Evolutionary conservation across 805 yeast species (phyloP).

Genomic region (Tetrapisispora namnaoensis): DNA sequence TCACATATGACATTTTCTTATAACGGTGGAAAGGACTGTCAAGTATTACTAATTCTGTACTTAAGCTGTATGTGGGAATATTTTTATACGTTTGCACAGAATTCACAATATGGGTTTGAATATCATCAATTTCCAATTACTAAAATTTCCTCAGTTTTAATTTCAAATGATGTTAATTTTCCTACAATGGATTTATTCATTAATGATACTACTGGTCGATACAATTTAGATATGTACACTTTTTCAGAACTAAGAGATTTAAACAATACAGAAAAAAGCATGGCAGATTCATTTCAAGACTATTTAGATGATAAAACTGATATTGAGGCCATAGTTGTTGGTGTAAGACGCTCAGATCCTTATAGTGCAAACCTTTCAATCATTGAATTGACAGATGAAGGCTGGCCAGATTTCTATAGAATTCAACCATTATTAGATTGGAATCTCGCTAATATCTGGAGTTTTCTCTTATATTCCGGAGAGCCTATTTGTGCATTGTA

Average conservation of each 20-base stretch:
- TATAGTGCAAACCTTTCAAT: constrained; percentile 50
- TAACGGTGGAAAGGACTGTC: constrained; percentile 96
- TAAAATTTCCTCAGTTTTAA: constrained; percentile 47
- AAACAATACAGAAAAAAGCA: constrained; percentile 15
- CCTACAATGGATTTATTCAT: constrained; percentile 62
- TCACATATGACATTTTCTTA: constrained; percentile 68
- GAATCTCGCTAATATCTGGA: constrained; percentile 82
- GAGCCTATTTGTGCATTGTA: constrained; percentile 68
- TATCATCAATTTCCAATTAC: constrained; percentile 14
- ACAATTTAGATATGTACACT: constrained; percentile 41
- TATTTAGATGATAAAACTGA: constrained; percentile 47
- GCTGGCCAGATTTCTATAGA: constrained; percentile 85
- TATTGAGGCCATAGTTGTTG: constrained; percentile 70
- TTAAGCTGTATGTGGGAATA: constrained; percentile 43
- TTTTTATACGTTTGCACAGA: constrained; percentile 8
- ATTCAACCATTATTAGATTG: constrained; percentile 86
- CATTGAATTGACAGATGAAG: constrained; percentile 71
- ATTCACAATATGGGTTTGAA: constrained; percentile 17
- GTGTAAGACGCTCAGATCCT: constrained; percentile 85
- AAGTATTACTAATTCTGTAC: constrained; percentile 72
- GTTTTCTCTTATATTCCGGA: constrained; percentile 49
- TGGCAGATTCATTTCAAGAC: constrained; percentile 61
- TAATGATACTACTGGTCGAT: constrained; percentile 39
- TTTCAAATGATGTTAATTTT: constrained; percentile 70
- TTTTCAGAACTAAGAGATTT: constrained; percentile 18